Conservation (phyloP, 352 stramenopile species). For the Globisporangium spinosum region DNA sequence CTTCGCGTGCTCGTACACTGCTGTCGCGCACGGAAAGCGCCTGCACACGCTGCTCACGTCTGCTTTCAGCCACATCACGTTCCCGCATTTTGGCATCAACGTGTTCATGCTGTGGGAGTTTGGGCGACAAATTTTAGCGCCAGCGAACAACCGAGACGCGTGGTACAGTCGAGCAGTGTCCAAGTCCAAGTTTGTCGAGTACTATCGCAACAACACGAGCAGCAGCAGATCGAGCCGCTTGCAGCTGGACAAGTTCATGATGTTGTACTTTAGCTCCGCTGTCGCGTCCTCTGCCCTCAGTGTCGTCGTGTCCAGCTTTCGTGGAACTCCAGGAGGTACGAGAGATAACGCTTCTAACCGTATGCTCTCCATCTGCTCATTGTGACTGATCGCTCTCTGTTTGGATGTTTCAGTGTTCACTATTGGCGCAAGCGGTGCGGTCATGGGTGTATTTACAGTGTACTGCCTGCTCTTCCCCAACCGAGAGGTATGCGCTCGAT, state of each 20-base stretch:
- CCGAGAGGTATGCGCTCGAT: conserved; percentile 36
- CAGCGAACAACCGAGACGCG: conserved; percentile 32
- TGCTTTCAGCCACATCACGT: conserved; percentile 81
- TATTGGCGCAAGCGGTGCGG: conserved; percentile 73
- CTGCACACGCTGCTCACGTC: conserved; percentile 75
- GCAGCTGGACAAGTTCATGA: conserved; percentile 59
- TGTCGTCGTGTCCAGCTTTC: conserved; percentile 58
- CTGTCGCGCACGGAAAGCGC: conserved; percentile 55
- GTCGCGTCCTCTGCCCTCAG: conserved; percentile 68
- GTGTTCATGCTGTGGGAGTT: conserved; percentile 91
- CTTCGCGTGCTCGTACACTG: conserved; percentile 82
- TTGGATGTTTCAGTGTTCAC: conserved; percentile 52
- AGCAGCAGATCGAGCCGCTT: conserved; percentile 30
- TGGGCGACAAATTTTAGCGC: conserved; percentile 56
- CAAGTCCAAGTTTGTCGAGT: conserved; percentile 46
- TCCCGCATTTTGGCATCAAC: conserved; percentile 80
- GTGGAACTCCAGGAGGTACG: conserved; percentile 49
- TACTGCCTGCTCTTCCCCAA: conserved; percentile 76
- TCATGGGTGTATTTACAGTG: conserved; percentile 75
- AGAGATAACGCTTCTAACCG: background rate
- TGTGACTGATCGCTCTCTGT: background rate
- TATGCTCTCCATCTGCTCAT: background rate
- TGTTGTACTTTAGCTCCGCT: conserved; percentile 68
- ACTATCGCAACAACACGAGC: conserved; percentile 26
- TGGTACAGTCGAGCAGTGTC: conserved; percentile 54